Evolutionary conservation across 2,329 filamentous ascomycete genomes (phyloP).

Genomic region (Berkeleyomyces rouxiae): DNA sequence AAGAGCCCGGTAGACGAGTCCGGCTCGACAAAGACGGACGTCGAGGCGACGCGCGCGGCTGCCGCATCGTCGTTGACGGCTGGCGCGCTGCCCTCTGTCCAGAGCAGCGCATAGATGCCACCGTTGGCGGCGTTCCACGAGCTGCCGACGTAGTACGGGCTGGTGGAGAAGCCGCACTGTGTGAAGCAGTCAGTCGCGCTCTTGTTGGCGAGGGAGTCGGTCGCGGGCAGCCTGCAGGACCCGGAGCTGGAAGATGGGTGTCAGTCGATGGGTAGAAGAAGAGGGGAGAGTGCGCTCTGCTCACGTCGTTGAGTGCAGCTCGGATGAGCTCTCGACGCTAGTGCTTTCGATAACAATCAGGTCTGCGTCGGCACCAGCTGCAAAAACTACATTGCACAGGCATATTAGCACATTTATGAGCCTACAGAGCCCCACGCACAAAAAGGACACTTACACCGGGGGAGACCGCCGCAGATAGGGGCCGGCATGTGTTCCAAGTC

Average conservation of each 20-base stretch:
- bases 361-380: not conserved
- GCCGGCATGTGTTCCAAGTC: conserved; percentile 60
- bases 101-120: conserved; percentile 56
- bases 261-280: not conserved
- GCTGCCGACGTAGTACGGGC: conserved; percentile 35
- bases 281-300: not conserved
- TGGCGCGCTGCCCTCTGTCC: conserved; percentile 48
- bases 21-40: not conserved
- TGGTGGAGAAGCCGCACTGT: conserved; percentile 2
- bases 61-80: not conserved
- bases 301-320: conserved; percentile 7
- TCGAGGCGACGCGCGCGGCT: not conserved
- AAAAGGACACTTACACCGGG: conserved; percentile 37
- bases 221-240: not conserved
- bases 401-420: not conserved
- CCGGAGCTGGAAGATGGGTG: not conserved
- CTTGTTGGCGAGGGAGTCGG: not conserved
- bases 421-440: conserved; percentile 2
- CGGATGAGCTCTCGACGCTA: not conserved
- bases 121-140: conserved; percentile 49
- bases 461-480: conserved; percentile 56
- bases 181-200: conserved; percentile 5
- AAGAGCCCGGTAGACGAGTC: not conserved
- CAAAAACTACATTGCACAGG: not conserved
- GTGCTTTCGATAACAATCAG: not conserved